Percentiles rank a stretch among this genome's conserved stretches.
phyloP scores from a whole-genome alignment of 352 stramenopile genomes.

The Halophytophthora polymorphica region DNA sequence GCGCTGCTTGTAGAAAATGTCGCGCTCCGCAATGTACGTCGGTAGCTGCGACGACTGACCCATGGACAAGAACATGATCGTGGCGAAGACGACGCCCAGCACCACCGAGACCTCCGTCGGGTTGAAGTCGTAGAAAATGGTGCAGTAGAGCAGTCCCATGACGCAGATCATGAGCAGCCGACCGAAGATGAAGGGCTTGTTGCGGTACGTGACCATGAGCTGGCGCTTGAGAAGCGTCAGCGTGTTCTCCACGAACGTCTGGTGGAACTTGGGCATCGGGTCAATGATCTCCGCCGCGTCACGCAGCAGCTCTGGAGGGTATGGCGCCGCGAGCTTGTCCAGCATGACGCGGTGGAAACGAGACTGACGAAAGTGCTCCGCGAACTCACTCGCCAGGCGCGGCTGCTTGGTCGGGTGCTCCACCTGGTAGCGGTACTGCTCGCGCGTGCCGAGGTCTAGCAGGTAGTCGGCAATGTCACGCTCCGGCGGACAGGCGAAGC shows the following conservation, averaged over 20 bases:
- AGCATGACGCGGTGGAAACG: slow-evolving; percentile 9
- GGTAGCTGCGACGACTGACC: slow-evolving; percentile 64
- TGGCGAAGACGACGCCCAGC: slow-evolving; percentile 79
- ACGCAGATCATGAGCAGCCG: slow-evolving; percentile 38
- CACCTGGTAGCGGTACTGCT: slow-evolving; percentile 22
- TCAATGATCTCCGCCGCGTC: slow-evolving; percentile 21
- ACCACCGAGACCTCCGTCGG: slow-evolving; percentile 39
- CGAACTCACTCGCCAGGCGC: slow-evolving; percentile 14
- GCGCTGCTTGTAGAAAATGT: slow-evolving; percentile 79
- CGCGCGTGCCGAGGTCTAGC: slow-evolving; percentile 16
- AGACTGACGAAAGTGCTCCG: slow-evolving; percentile 15
- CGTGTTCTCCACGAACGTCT: slow-evolving; percentile 24
- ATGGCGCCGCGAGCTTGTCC: slow-evolving; percentile 10
- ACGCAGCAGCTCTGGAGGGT: slow-evolving; percentile 11
- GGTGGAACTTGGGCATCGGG: slow-evolving; percentile 31
- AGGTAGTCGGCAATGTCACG: slow-evolving; percentile 30
- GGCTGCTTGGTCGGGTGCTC: slow-evolving; percentile 8
- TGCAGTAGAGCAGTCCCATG: slow-evolving; percentile 43
- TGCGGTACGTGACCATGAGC: slow-evolving; percentile 55
- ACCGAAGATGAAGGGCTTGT: slow-evolving; percentile 41
- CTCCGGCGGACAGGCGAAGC: slow-evolving; percentile 23
- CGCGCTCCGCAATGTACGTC: slow-evolving; percentile 55
- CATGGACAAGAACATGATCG: slow-evolving; percentile 75
- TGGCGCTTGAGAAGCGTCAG: slow-evolving; percentile 41
- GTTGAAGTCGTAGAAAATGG: slow-evolving; percentile 43